phyloP scores from a whole-genome alignment of 805 yeast species.

The Debaryomyces maramus region DNA sequence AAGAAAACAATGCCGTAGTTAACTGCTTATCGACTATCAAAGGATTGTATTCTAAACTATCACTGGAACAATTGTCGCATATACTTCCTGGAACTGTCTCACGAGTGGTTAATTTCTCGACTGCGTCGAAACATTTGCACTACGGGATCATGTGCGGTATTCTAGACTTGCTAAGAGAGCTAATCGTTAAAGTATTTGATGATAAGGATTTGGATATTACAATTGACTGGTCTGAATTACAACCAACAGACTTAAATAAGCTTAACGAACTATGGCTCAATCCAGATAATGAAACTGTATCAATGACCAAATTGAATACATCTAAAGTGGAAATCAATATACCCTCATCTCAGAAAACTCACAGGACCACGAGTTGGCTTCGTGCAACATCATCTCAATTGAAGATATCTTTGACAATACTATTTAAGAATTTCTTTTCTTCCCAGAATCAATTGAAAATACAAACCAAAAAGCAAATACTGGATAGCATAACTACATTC shows the following conservation, averaged over 20 bases:
- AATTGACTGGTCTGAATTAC: slow-evolving; percentile 1
- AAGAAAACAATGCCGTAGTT: slow-evolving; percentile 14
- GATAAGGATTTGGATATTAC: slow-evolving; percentile 20
- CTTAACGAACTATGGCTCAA: slow-evolving; percentile 15
- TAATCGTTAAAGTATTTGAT: slow-evolving; percentile 31
- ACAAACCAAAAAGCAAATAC: slow-evolving; percentile 23
- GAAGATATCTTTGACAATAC: slow-evolving; percentile 30
- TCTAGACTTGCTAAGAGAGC: slow-evolving; percentile 19
- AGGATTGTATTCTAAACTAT: slow-evolving; percentile 11
- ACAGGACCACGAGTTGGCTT: slow-evolving; percentile 33
- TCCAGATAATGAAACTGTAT: background rate
- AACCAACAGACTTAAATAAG: slow-evolving; percentile 7
- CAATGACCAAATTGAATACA: background rate
- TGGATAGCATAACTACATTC: slow-evolving; percentile 22
- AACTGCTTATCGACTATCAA: slow-evolving; percentile 11
- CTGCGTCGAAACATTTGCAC: slow-evolving; percentile 22
- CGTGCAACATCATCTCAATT: slow-evolving; percentile 39
- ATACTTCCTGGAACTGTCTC: slow-evolving; percentile 44
- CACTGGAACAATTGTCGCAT: slow-evolving; percentile 33
- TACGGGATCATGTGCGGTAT: slow-evolving; percentile 19
- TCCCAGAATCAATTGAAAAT: slow-evolving; percentile 20
- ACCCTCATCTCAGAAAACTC: background rate
- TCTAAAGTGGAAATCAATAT: slow-evolving; percentile 6
- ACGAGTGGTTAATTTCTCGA: slow-evolving; percentile 27
- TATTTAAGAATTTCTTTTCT: slow-evolving; percentile 29